These are phyloP conservation scores for Parasitella parasitica DNA, from an alignment of 371 early-diverging fungal genomes.

Conservation along the genomic window DNA sequence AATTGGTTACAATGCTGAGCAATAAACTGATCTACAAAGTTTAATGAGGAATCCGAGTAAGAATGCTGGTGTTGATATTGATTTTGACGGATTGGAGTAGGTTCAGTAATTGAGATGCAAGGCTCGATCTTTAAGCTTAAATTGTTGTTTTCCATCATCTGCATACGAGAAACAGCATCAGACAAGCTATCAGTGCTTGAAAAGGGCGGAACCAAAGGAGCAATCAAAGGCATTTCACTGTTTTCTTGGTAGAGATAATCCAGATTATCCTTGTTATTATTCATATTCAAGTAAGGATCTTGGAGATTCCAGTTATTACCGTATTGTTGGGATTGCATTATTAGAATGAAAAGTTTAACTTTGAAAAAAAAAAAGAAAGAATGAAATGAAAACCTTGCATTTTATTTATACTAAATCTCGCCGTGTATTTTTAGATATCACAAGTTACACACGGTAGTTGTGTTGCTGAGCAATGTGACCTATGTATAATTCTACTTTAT, in stretches of 20 bases:
- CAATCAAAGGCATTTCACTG: not conserved
- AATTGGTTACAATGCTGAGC: constrained; percentile 7
- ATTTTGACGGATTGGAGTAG: constrained; percentile 15
- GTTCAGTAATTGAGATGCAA: constrained; percentile 31
- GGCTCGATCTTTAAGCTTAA: constrained; percentile 22
- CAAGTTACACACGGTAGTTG: constrained; percentile 12
- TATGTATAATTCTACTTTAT: not conserved
- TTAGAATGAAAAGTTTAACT: not conserved
- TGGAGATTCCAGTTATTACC: not conserved
- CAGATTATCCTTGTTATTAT: not conserved
- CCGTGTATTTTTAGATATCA: constrained; percentile 8
- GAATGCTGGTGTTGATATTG: not conserved
- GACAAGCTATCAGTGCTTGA: not conserved
- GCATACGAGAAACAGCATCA: constrained; percentile 15
- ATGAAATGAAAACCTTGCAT: not conserved
- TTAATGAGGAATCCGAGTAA: not conserved
- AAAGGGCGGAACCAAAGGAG: constrained; percentile 10
- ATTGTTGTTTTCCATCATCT: constrained; percentile 3
- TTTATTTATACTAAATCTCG: not conserved
- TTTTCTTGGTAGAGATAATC: not conserved
- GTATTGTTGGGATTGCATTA: not conserved
- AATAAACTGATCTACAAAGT: constrained; percentile 19
- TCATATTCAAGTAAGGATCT: not conserved
- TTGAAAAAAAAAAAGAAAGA: not conserved
- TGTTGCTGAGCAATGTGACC: constrained; percentile 19